phyloP scores from a whole-genome alignment of 371 early-diverging fungal genomes.

The Lichtheimia corymbifera region DNA sequence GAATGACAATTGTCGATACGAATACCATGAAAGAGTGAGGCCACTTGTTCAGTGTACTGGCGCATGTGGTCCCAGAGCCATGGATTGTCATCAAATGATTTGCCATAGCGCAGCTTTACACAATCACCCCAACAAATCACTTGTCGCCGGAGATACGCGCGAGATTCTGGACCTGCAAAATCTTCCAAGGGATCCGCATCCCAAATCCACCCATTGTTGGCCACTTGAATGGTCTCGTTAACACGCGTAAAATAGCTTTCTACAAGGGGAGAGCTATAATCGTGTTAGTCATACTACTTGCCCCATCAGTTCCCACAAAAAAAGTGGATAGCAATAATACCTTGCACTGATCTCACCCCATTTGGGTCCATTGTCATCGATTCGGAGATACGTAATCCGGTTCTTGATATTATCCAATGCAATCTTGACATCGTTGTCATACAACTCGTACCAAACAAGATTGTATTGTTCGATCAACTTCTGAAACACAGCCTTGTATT shows the following conservation, averaged over 20 bases:
- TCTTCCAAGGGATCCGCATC: conserved; percentile 91
- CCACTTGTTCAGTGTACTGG: conserved; percentile 86
- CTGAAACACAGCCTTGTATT: conserved; percentile 33
- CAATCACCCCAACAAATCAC: conserved; percentile 99
- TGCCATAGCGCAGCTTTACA: conserved; percentile 94
- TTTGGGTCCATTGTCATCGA: conserved; percentile 73
- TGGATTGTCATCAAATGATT: conserved; percentile 80
- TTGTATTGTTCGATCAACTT: conserved; percentile 82
- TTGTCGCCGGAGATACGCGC: conserved; percentile 89
- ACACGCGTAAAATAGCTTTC: conserved; percentile 92
- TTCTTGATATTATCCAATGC: conserved; percentile 77
- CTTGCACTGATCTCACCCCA: conserved; percentile 51
- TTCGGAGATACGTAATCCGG: conserved; percentile 83
- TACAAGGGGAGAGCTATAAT: conserved; percentile 72
- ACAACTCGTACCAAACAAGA: conserved; percentile 76
- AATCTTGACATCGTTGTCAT: conserved; percentile 75
- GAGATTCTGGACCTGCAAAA: conserved; percentile 86
- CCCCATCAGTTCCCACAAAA: too few species aligned
- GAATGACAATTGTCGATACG: conserved; percentile 98
- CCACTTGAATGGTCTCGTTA: conserved; percentile 65
- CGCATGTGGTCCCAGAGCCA: conserved; percentile 96
- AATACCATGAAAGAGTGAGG: conserved; percentile 90
- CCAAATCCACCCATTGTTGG: conserved; percentile 99
- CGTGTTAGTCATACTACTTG: too few species aligned
- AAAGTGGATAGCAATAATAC: conserved; percentile 72